Evolutionary conservation across 768 basidiomycete genomes (phyloP), one percentile per base, ranked within the genome.

Genomic region (Serendipita sp.): DNA sequence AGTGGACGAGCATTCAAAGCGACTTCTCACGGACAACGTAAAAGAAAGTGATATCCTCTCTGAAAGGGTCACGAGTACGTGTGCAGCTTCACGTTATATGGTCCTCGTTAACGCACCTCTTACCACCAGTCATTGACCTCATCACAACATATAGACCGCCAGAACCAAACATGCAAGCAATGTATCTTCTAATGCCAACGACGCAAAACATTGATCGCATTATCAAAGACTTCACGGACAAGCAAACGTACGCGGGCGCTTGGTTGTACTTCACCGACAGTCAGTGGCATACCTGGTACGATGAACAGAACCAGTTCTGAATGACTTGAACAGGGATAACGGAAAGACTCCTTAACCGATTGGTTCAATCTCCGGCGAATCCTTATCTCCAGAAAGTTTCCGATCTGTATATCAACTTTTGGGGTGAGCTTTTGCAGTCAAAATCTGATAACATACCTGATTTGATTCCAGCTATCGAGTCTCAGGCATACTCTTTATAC

Each of bases 181-280:
- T 98, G 69, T 98, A 99, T 71, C 74, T 99, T 65, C 76, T 98
- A 64, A 95, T 94, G 82, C 89, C 96, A 16, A 98, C 96, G 3
- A 83, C 83, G 1, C 89, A 92, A 76, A 98, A 98, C 72, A 82
- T 98, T 45, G 86, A 95, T 63, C 82, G 93, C 22, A 79, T 99
- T 69, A 86, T 98, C 67, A 82, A 78, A 34, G 96, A 99, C 73
- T 95, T 92, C 70, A 75, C 76, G 2, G 70, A 73, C 42, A 77
- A 78, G 67, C 82, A 86, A 67, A 80, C 79, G 64, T 98, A 98
- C 71, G 83, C 83, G 17, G 85, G 75, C 0, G 95, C 88, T 0
- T 90, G 98, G 72, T 72, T 97, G 63, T 94, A 93, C 79, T 99
- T 98, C 71, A 78, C 94, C 64, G 95, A 97, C 69, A 88, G 95